Conservation (phyloP, 768 basidiomycete genomes). For the Favolaschia claudopus region DNA sequence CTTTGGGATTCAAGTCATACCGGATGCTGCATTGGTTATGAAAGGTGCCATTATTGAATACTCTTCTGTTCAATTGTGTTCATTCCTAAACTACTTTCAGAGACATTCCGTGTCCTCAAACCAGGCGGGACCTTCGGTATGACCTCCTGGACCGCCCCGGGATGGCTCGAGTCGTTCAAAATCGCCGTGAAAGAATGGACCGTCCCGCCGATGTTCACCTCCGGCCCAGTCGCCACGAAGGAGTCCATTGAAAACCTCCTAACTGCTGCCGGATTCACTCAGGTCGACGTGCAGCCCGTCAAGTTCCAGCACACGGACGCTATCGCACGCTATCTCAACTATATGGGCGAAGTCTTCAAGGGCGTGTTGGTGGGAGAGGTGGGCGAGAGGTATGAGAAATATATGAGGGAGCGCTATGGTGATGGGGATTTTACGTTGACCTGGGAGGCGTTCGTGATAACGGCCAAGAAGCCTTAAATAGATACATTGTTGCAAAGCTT, state of each 20-base stretch:
- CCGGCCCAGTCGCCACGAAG: background rate
- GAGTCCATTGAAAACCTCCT: constrained; percentile 5
- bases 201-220: no score
- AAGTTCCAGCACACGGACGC: constrained; percentile 2
- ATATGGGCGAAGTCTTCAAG: background rate
- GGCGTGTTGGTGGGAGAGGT: background rate
- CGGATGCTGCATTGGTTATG: background rate
- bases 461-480: constrained; percentile 7
- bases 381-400: constrained; percentile 3
- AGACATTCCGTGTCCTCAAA: background rate
- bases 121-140: background rate
- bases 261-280: background rate
- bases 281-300: background rate
- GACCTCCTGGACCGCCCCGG: background rate
- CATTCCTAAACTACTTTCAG: background rate
- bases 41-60: background rate
- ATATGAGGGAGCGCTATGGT: constrained; percentile 3
- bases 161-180: background rate
- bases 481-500: no score
- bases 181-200: no score
- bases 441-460: constrained; percentile 1
- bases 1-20: constrained; percentile 1
- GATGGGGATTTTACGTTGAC: constrained; percentile 6
- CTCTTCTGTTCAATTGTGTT: background rate
- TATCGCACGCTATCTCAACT: background rate